Evolutionary conservation across 768 basidiomycete genomes (phyloP), one percentile per base, ranked within the genome.

Genomic region (Pleurotus giganteus): DNA sequence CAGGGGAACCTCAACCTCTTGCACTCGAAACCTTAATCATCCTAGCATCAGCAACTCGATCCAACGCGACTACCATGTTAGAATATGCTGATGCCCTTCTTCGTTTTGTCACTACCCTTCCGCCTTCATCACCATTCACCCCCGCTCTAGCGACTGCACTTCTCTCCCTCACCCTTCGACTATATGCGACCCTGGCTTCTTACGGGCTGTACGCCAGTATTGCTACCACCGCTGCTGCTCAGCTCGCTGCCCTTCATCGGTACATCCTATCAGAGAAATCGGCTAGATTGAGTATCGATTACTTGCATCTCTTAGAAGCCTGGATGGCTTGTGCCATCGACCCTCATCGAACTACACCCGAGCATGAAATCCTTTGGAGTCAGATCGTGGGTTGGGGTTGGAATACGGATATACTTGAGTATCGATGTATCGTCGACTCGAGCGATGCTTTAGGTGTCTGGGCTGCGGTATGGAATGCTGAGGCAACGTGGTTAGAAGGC

Each of bases 321-420:
- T 98, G 94, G 94, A 86, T 76, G 4, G 74, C 81, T 2, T 95
- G 91, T 60, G 92, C 94, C 0, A 80, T 83, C n/a, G 89, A 98
- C 63, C 95, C 96, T 4, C 96, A 98, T 65, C 76, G 78, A 53
- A 95, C 93, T 5, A 88, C 85, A 2, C 93, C 93, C 0, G 77
- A 76, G 6, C 96, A 98, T 68, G 92, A 91, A 51, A 84, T 98
- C 46, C 70, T 89, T 7, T 98, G 96, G 95, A 91, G 86, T 53
- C 91, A 94, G 63, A 74, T 96, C 8, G 70, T 75, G n/a, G 85
- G 82, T 2, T 90, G 88, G 84, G 83, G 77, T 0, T 96, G 93
- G 90, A 76, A 72, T 15, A 74, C 76, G 0, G 84, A 88, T 27
- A 61, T 85, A 6, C 63, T 79, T n/a, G 71, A 70, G 44, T 56